phyloP scores from a whole-genome alignment of 257 asterid genomes.

The Handroanthus guayacan region DNA sequence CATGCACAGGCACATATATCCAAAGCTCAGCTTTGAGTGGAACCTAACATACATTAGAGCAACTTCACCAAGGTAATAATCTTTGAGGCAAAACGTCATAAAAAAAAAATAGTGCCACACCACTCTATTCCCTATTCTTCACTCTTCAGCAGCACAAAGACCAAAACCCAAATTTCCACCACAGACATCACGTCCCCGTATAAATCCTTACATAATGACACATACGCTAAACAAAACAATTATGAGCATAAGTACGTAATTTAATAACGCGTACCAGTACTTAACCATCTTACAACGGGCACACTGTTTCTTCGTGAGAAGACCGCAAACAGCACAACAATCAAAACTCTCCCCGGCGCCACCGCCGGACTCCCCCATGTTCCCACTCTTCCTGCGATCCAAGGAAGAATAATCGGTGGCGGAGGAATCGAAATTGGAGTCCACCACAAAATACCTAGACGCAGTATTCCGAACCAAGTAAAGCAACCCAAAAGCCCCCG shows the following conservation, averaged over 20 bases:
- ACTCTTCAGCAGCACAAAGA: not conserved
- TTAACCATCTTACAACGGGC: conserved; percentile 80
- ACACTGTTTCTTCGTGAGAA: conserved; percentile 56
- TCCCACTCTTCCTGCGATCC: conserved; percentile 39
- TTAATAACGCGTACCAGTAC: conserved; percentile 65
- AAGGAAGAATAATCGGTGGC: conserved; percentile 52
- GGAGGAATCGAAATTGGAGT: conserved; percentile 65
- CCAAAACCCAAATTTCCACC: not conserved
- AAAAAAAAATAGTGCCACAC: not conserved
- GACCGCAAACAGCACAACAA: conserved; percentile 73
- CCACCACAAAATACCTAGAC: conserved; percentile 76
- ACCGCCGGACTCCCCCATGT: conserved; percentile 46
- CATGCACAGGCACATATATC: not conserved
- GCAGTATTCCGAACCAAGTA: conserved; percentile 75
- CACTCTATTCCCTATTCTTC: not conserved
- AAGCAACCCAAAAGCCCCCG: conserved; percentile 57
- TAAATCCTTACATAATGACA: not conserved
- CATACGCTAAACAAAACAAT: not conserved
- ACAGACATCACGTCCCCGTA: conserved; percentile 14
- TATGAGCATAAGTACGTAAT: not conserved
- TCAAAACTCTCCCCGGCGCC: conserved; percentile 50
- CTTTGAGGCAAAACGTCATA: no score
- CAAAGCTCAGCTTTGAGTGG: not conserved
- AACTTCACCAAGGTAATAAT: not conserved
- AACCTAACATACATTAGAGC: not conserved